Percentiles rank a stretch among this genome's conserved stretches.
phyloP scores from a whole-genome alignment of 2,329 filamentous ascomycete species.

The Calonectria multiphialidica region DNA sequence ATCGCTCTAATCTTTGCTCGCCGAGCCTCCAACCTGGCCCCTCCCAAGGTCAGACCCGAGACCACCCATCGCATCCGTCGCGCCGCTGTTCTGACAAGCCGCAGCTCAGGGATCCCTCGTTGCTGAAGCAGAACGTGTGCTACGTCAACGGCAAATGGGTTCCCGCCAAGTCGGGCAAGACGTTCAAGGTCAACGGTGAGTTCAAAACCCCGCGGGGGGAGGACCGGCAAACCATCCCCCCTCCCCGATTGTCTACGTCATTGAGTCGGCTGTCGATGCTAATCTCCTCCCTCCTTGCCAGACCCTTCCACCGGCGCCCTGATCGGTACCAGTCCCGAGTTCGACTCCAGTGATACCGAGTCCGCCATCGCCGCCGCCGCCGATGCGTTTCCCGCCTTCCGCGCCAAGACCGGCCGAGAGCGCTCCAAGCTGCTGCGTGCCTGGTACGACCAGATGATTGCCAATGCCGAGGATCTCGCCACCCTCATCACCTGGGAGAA shows the following conservation, averaged over 20 bases:
- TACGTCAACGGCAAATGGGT: slow-evolving; percentile 97
- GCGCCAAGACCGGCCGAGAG: slow-evolving; percentile 79
- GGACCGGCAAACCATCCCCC: no score
- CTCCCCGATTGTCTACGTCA: not conserved
- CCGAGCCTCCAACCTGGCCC: slow-evolving; percentile 61
- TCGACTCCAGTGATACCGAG: slow-evolving; percentile 81
- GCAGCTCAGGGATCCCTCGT: slow-evolving; percentile 81
- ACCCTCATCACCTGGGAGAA: slow-evolving; percentile 92
- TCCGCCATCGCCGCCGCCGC: slow-evolving; percentile 87
- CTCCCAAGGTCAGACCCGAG: slow-evolving; percentile 51
- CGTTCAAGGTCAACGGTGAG: slow-evolving; percentile 85
- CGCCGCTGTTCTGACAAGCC: not conserved
- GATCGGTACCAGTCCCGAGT: slow-evolving; percentile 89
- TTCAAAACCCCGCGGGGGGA: not conserved
- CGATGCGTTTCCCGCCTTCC: slow-evolving; percentile 79
- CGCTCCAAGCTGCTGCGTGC: slow-evolving; percentile 79
- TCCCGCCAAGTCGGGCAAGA: slow-evolving; percentile 86
- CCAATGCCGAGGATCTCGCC: slow-evolving; percentile 84
- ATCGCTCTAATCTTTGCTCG: slow-evolving; percentile 46
- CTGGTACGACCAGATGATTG: slow-evolving; percentile 85
- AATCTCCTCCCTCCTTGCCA: slow-evolving; percentile 44
- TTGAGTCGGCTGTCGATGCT: not conserved
- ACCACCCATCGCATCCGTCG: not conserved
- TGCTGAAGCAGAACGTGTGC: slow-evolving; percentile 85
- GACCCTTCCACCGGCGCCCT: slow-evolving; percentile 87